These are phyloP conservation scores for Lachnellula subtilissima DNA, from an alignment of 2,329 filamentous ascomycete species.

Conservation along the genomic window DNA sequence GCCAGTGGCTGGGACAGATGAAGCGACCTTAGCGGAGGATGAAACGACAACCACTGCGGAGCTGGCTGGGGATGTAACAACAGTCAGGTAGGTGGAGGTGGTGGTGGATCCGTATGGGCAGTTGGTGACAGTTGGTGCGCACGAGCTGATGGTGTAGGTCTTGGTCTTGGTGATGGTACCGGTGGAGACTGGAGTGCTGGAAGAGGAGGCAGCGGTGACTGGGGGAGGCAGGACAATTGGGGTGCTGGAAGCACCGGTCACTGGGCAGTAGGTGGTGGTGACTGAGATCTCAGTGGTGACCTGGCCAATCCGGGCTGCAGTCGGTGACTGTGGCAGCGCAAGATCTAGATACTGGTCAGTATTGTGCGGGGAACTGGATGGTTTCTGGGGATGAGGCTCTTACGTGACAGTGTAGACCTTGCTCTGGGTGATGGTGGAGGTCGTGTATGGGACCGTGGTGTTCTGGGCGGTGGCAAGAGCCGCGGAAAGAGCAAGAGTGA, in stretches of 20 bases:
- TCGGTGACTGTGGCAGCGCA: neutral
- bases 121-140: slow-evolving; percentile 26
- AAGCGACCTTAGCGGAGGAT: neutral
- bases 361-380: neutral
- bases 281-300: neutral
- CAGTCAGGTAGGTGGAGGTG: slow-evolving; percentile 30
- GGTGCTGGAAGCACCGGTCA: neutral
- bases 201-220: neutral
- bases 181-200: neutral
- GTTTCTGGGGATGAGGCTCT: neutral
- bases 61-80: neutral
- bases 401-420: neutral
- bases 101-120: slow-evolving; percentile 27
- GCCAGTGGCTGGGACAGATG: neutral
- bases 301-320: neutral
- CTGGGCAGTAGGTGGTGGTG: neutral
- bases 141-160: slow-evolving; percentile 22
- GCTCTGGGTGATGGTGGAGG: neutral
- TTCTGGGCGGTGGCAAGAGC: neutral
- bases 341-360: neutral
- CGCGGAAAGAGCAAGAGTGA: neutral
- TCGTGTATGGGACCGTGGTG: neutral
- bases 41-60: neutral
- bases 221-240: neutral
- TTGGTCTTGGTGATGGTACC: slow-evolving; percentile 10